These are phyloP conservation scores for Salix dunnii DNA, from an alignment of 345 rosid genomes.

Conservation along the genomic window DNA sequence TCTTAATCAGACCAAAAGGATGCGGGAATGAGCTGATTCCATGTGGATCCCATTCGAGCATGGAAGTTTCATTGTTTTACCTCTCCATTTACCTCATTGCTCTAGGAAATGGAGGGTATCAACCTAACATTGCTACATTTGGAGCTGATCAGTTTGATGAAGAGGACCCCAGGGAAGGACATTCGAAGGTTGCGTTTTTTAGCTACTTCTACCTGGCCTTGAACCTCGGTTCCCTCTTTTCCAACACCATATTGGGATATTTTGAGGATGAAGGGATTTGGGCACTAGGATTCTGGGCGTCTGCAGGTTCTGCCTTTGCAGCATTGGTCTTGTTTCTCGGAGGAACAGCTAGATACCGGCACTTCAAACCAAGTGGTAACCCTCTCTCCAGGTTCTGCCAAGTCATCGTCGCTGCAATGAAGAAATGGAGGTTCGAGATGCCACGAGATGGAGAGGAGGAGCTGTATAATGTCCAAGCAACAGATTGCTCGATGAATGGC, in stretches of 20 bases:
- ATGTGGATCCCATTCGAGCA: conserved; percentile 68
- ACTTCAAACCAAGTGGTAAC: conserved; percentile 84
- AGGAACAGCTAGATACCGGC: conserved; percentile 73
- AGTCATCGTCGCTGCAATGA: conserved; percentile 72
- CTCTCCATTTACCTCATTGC: conserved; percentile 85
- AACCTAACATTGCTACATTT: conserved; percentile 91
- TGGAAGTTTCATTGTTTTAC: conserved; percentile 70
- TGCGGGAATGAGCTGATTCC: conserved; percentile 68
- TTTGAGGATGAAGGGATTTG: conserved; percentile 92
- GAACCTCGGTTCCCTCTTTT: conserved; percentile 94
- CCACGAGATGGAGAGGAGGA: conserved; percentile 44
- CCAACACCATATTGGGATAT: conserved; percentile 86
- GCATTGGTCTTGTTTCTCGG: conserved; percentile 71
- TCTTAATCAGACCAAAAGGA: conserved; percentile 75
- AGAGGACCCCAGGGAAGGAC: conserved; percentile 78
- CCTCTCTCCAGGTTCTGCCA: conserved; percentile 83
- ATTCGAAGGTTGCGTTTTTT: conserved; percentile 81
- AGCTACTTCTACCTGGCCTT: conserved; percentile 95
- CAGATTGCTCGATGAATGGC: conserved; percentile 37
- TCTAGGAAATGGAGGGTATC: conserved; percentile 94
- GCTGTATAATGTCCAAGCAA: conserved; percentile 42
- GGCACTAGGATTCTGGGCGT: conserved; percentile 93
- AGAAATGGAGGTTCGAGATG: conserved; percentile 55
- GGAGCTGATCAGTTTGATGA: conserved; percentile 99
- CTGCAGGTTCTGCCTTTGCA: conserved; percentile 77